Base-by-base conservation (phyloP, 192 early-diverging fungal species). In the Martensiomyces pterosporus region DNA sequence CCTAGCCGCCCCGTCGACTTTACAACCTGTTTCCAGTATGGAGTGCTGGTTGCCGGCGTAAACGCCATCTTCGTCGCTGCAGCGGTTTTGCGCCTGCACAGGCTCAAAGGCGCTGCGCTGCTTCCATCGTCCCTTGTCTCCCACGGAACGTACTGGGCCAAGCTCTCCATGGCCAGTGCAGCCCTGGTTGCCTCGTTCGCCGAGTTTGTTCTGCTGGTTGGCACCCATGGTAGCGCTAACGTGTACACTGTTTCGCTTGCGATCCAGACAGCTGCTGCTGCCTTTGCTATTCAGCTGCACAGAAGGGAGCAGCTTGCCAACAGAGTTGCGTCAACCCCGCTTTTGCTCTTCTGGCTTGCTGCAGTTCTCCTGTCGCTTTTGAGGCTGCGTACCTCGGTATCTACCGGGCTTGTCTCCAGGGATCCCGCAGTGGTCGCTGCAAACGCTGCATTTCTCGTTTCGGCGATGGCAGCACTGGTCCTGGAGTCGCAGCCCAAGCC, bases 291-390 rank as follows among this genome's bases (percentile, higher is more conserved):
- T n/a, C 24, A 47, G 22, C 44, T 74, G 39, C 70, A 74, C 40
- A 39, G 37, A 24, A 40, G 55, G 9, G 70, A 74, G 27, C 70
- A 74, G 48, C 41, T 67, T 22, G 25, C 33, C 22, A 67, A 39
- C 49, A 55, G 56, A 26, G 43, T 68, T 4, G 64, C 60, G 7
- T 68, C 65, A 9, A 68, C 65, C 5, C 35, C 43, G 18, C 61
- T 75, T 26, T 55, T 75, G 50, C 52, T 75, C 18, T 75, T 64
- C 50, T 75, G 72, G 72, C 50, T 75, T n/a, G 46, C 55, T 4
- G 59, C 70, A 0, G 50, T 54, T 13, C 24, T 66, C 22, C 9
- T 63, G 4, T 26, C 52, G 34, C 50, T 66, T 25, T 52, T 74
- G 51, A 58, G 63, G 4, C 40, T 74, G 54, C 70, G 70, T 19